Conservation (phyloP, 1,284 basidiomycete species). For the Amylostereum areolatum region DNA sequence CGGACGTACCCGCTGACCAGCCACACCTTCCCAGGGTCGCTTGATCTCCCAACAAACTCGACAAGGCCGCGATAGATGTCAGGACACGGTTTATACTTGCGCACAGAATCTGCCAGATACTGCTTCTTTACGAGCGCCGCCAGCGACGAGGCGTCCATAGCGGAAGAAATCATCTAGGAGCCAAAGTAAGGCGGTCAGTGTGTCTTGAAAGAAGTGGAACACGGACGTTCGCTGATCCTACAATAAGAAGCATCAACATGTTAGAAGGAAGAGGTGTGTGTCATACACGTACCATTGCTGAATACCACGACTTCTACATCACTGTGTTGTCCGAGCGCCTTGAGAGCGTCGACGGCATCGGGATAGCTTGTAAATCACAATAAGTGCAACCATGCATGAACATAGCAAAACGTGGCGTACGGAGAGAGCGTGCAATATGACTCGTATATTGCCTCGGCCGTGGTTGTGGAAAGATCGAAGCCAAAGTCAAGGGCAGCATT, state of each 20-base stretch:
- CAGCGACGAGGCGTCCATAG: constrained; percentile 15
- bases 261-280: neutral
- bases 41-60: constrained; percentile 12
- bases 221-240: constrained; percentile 16
- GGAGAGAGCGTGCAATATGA: constrained; percentile 19
- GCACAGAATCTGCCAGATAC: constrained; percentile 17
- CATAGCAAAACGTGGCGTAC: constrained; percentile 12
- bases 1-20: constrained; percentile 26
- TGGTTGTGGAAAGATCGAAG: constrained; percentile 9
- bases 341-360: constrained; percentile 16
- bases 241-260: neutral
- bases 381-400: neutral
- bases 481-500: constrained; percentile 22
- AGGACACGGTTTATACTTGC: constrained; percentile 22
- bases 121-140: constrained; percentile 7
- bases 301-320: constrained; percentile 19
- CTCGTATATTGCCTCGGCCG: constrained; percentile 16
- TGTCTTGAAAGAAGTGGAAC: neutral
- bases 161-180: constrained; percentile 21
- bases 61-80: constrained; percentile 22
- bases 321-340: constrained; percentile 12
- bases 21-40: constrained; percentile 18
- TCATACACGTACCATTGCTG: constrained; percentile 21
- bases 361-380: constrained; percentile 15
- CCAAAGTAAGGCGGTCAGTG: neutral